Evolutionary conservation across 2,329 filamentous ascomycete species (phyloP), one percentile per base, ranked within the genome.

Genomic region (Chrysoporthe cubensis): DNA sequence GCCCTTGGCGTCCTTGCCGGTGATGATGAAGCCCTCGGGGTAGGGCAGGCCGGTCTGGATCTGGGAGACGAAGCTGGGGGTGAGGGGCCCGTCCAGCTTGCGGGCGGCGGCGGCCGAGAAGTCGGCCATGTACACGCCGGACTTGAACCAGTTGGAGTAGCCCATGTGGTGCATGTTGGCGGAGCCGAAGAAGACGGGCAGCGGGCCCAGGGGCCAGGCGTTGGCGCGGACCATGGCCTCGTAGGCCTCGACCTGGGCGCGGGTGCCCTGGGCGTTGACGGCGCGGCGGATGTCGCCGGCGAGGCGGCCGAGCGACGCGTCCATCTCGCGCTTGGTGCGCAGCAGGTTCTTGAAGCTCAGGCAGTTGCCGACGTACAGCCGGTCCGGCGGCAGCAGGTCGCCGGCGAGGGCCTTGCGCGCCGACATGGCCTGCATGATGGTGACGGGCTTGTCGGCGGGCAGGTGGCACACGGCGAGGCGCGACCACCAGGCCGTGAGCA

Each of bases 401-500:
- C 64, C 46, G 1, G 70, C 62, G 2, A 77, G 73, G 2, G 74
- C 62, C 5, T 57, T 57, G 26, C 76, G 65, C 7, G 72, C 75
- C 44, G 50, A 54, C 50, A 54, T 54, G 50, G 50, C 50, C 50
- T 54, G 50, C 50, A 54, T 54, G 50, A 82, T 70, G 1, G 73
- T 73, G 34, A 71, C 68, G 8, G 66, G 52, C 54, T 76, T 70
- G 48, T 65, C 44, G 37, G 63, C 44, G n/a, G 71, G 71, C n/a
- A 72, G 72, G 60, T 72, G 73, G n/a, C 67, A 72, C 34, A 73
- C 70, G 54, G 73, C 73, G 13, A 76, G 71, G 11, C 77, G 76
- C 9, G 74, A 71, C 72, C 73, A 76, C 78, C 79, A 83, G 0
- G 80, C 78, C 2, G 71, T 62, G 1, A 83, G 72, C 2, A 82